These are phyloP conservation scores for Hamamelis virginiana DNA, from an alignment of 164 flowering plant genomes.

Conservation along the genomic window DNA sequence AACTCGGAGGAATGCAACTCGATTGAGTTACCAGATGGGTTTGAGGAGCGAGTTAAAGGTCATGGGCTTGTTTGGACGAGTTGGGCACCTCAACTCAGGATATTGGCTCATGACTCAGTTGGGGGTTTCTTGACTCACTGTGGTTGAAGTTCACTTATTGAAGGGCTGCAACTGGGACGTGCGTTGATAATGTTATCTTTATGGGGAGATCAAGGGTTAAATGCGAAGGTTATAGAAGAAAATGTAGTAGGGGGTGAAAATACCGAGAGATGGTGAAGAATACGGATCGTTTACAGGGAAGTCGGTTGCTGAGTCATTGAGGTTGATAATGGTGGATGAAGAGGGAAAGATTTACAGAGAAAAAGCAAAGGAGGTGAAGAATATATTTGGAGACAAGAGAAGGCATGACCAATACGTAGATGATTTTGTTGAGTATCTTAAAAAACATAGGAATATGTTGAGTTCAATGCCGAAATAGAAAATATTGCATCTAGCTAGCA, in stretches of 20 bases:
- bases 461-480: no score
- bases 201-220: neutral
- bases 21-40: conserved; percentile 22
- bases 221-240: neutral
- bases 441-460: neutral
- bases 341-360: conserved; percentile 9
- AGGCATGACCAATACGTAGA: neutral
- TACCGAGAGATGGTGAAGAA: neutral
- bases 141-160: neutral
- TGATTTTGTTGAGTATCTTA: neutral
- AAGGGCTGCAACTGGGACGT: neutral
- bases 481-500: no score
- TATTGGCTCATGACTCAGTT: neutral
- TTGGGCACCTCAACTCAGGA: neutral
- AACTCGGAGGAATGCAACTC: no score
- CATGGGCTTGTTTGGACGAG: neutral
- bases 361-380: neutral
- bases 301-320: conserved; percentile 2
- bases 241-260: neutral
- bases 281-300: conserved; percentile 4
- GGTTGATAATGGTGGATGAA: conserved; percentile 4
- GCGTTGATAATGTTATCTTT: neutral
- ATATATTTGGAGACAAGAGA: neutral
- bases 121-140: neutral
- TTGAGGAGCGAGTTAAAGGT: neutral